Base-by-base conservation (phyloP, 202 grass and related monocot species). In the Carex sylvatica region DNA sequence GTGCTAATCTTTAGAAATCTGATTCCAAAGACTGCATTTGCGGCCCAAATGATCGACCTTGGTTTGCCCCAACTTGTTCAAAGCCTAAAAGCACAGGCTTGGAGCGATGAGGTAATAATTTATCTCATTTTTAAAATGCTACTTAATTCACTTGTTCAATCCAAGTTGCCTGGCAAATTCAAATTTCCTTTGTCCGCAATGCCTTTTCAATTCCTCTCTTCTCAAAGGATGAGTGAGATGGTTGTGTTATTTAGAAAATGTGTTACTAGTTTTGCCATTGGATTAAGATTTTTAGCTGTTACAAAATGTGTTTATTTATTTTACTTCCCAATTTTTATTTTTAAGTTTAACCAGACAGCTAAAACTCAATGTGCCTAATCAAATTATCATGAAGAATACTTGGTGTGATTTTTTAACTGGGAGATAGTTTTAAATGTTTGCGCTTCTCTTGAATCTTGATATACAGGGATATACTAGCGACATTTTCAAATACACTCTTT, bases 11-110 rank as follows among this genome's bases (percentile, higher is more conserved):
- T 99, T 47, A 47, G 87, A 82, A 99, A 99, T 88, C 85, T 99
- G 78, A 65, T 99, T 56, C 80, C 86, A 55, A 95, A 91, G 81
- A 88, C 86, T 22, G 91, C 89, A 77, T 99, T 95, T 93, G 91
- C 90, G 44, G 93, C 91, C 22, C 96, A 95, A 87, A 93, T 99
- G 96, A 92, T 99, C 36, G 91, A 99, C 88, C 91, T 99, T 85
- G 96, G 96, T 61, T 91, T 99, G 83, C 93, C 91, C 0, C 93
- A 96, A 75, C 87, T 99, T 79, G 93, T 96, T 51, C 96, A 99
- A 61, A 96, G 84, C 73, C 84, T 96, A 83, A 99, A 99, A 93
- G 91, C 89, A 80, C 96, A 93, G 81, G 91, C 93, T 83, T 99
- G 93, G 96, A 89, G 85, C 72, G 96, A 99, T 90, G 96, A 99